phyloP scores from a whole-genome alignment of 108 stramenopile species.

The Seminavis robusta region DNA sequence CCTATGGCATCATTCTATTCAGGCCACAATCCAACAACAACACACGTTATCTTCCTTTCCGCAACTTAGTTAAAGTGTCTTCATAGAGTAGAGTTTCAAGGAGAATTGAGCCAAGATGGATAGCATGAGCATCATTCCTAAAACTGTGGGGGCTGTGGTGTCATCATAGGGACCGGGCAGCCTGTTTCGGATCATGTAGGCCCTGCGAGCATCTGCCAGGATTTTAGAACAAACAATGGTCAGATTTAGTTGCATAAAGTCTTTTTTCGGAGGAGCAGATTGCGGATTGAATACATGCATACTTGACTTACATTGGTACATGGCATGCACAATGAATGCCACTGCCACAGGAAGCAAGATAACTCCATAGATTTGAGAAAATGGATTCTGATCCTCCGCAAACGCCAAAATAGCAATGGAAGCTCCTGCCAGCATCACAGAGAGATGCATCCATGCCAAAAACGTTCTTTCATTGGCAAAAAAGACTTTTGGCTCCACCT shows the following conservation, averaged over 20 bases:
- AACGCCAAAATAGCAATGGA: slow-evolving; percentile 82
- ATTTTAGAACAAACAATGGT: too few species aligned
- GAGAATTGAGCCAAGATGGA: slow-evolving; percentile 75
- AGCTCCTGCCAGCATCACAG: slow-evolving; percentile 77
- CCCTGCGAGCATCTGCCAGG: slow-evolving; percentile 68
- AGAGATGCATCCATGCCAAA: slow-evolving; percentile 90
- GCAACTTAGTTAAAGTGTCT: too few species aligned
- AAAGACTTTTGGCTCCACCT: slow-evolving; percentile 58
- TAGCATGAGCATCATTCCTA: slow-evolving; percentile 75
- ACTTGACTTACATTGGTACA: too few species aligned
- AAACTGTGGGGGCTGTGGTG: slow-evolving; percentile 71
- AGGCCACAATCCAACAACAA: too few species aligned
- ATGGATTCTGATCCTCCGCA: slow-evolving; percentile 36
- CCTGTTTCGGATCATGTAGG: slow-evolving; percentile 81
- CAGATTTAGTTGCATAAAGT: too few species aligned
- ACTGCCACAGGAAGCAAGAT: slow-evolving; percentile 85
- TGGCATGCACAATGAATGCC: slow-evolving; percentile 80
- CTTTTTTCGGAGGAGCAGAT: too few species aligned
- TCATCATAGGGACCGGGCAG: slow-evolving; percentile 92
- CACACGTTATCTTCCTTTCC: too few species aligned
- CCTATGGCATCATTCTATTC: too few species aligned
- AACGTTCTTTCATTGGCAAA: slow-evolving; percentile 98
- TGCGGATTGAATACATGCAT: too few species aligned
- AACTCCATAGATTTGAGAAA: slow-evolving; percentile 70
- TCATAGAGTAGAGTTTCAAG: slow-evolving; percentile 67